phyloP scores from a whole-genome alignment of 2,329 filamentous ascomycete genomes.

The Aurifilum marmelostoma region DNA sequence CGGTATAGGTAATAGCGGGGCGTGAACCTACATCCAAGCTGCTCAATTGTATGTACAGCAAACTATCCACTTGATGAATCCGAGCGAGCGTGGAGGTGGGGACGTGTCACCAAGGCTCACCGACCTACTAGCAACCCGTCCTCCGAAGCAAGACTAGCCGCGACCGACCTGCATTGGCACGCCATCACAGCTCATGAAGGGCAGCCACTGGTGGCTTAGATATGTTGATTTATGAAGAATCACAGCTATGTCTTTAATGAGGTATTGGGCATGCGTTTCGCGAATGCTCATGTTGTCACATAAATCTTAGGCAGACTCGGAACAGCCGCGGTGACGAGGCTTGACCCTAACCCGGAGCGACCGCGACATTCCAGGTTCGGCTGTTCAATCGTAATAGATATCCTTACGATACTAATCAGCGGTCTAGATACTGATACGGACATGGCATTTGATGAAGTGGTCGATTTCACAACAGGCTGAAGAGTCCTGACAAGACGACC shows the following conservation, averaged over 20 bases:
- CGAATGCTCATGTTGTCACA: background rate
- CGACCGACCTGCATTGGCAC: background rate
- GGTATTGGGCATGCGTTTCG: background rate
- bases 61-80: background rate
- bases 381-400: background rate
- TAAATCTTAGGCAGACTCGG: background rate
- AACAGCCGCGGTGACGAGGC: constrained; percentile 8
- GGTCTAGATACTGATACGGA: background rate
- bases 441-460: background rate
- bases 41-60: background rate
- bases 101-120: background rate
- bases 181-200: background rate
- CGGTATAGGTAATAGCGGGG: background rate
- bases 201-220: background rate
- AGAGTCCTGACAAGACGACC: background rate
- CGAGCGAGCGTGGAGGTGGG: background rate
- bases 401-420: background rate
- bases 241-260: too few relatives aligned
- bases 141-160: background rate
- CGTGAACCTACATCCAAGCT: background rate
- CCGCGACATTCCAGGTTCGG: background rate
- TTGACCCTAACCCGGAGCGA: constrained; percentile 8
- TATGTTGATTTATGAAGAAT: background rate
- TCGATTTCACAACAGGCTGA: background rate
- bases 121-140: background rate